Evolutionary conservation across 208 protist species (phyloP), one percentile per base, ranked within the genome.

Genomic region (Herpetomonas tarakana): DNA sequence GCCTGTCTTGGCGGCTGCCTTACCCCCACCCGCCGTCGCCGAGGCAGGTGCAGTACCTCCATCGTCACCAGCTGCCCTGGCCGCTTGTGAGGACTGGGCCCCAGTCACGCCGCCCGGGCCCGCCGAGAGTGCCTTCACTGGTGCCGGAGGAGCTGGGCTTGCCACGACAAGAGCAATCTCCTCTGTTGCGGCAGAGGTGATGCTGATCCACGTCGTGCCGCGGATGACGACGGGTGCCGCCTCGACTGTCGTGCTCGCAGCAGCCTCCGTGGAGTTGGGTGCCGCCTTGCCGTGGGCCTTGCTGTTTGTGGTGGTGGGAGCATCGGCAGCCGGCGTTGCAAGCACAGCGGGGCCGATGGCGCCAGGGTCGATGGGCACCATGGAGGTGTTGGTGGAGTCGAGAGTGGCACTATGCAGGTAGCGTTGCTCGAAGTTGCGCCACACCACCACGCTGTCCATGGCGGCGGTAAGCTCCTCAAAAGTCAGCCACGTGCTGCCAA

Each of bases 371-470:
- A n/a, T n/a, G n/a, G n/a, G n/a, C n/a, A n/a, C n/a, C n/a, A n/a
- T n/a, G n/a, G n/a, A n/a, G 19, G 9, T 31, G 2, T 14, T 50
- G 52, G 61, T 12, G 38, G 52, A 60, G 18, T 68, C 68, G 49
- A 80, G 16, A 11, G 30, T 28, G 39, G 49, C n/a, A 4, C 19
- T 12, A 22, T 22, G 44, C 6, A 49, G 44, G 45, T 76, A 83
- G 19, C 51, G 68, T 22, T 63, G 68, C 27, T 65, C 60, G 11
- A 92, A 51, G 50, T 60, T 50, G 28, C 64, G 79, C 76, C 79
- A 94, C n/a, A 92, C 63, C 1, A 92, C 53, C 18, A 94, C 44
- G 39, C 58, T 41, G 19, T 87, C 73, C 55, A 94, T 59, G 18
- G 60, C 38, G 0, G 72, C 59, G 46, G 70, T 60, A 19, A 94